Conservation (phyloP, 257 asterid species). For the Cordia subcordata region DNA sequence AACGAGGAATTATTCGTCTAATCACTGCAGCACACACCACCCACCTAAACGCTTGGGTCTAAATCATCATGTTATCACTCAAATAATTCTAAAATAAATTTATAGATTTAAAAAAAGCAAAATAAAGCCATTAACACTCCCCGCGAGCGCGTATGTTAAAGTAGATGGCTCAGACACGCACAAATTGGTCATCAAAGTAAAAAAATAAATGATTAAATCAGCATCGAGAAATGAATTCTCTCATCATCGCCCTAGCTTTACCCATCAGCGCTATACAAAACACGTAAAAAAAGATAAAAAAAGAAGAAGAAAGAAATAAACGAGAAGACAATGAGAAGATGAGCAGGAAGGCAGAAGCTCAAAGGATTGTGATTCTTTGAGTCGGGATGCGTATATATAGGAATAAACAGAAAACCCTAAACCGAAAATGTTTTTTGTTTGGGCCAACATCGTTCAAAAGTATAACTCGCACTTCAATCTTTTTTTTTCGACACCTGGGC, state of each 20-base stretch:
- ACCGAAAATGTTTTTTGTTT: too few species aligned
- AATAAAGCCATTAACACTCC: background rate
- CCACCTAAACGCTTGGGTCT: background rate
- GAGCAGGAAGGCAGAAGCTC: too few species aligned
- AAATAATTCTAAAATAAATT: background rate
- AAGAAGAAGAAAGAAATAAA: too few species aligned
- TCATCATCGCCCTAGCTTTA: conserved; percentile 41
- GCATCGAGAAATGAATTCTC: conserved; percentile 63
- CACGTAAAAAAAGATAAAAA: too few species aligned
- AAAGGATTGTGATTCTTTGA: too few species aligned
- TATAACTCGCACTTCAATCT: too few species aligned
- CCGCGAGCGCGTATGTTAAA: background rate
- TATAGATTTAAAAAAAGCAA: background rate
- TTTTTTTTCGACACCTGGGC: too few species aligned
- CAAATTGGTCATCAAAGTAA: conserved; percentile 55
- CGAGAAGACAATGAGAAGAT: too few species aligned
- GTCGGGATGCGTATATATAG: too few species aligned
- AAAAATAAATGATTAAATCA: conserved; percentile 25
- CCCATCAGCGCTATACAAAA: too few species aligned
- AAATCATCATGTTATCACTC: background rate
- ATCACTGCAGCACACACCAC: conserved; percentile 45
- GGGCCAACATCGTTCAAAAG: too few species aligned
- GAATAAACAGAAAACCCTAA: too few species aligned
- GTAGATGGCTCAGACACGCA: conserved; percentile 85
- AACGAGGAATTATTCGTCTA: conserved; percentile 49